Evolutionary conservation across 257 asterid species (phyloP), one percentile per base, ranked within the genome.

Genomic region (Fraxinus americana): DNA sequence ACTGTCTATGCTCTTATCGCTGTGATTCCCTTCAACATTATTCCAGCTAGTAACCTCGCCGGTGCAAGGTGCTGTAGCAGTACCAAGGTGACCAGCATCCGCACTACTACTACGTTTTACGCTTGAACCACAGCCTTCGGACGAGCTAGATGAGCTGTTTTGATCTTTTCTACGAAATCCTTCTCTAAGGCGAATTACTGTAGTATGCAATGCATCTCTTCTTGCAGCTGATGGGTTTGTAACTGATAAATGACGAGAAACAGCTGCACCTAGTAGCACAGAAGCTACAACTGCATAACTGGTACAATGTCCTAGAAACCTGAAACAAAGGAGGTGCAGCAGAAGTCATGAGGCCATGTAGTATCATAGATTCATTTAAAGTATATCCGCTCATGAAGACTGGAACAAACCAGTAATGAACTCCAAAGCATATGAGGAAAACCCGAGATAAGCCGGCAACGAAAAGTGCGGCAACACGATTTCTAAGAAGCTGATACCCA

Each of bases 61-160:
- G 11, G 93, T 82, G 81, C 89, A 82, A 67, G 96, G 97, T 80
- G 85, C 91, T 74, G 91, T 78, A 80, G 83, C 86, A 76, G 84
- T 86, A 81, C 91, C 90, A 78, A 96, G 96, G 80, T 96, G 91
- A 65, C 97, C 98, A 75, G 94, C 97, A 84, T 96, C 98, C 57
- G 99, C 98, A 91, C 99, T 93, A 83, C 99, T 93, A 85, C 97
- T 96, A 38, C 98, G 96, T 83, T 96, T 96, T 75, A 96, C 89
- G 86, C 99, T 96, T 52, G 99, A 96, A 68, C 99, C 97, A 86
- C 97, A 92, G 74, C 97, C 99, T 81, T 93, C 98, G 61, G 99
- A 96, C 54, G 98, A 93, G 91, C 97, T 93, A 75, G 96, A 92
- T 66, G 98, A 93, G 84, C 94, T 88, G 84, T 89, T 91, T 76